Percentiles rank a stretch among this genome's conserved stretches.
These are phyloP conservation scores for Taiozyma onychis DNA, from an alignment of 1,139 yeast species.

Conservation along the genomic window DNA sequence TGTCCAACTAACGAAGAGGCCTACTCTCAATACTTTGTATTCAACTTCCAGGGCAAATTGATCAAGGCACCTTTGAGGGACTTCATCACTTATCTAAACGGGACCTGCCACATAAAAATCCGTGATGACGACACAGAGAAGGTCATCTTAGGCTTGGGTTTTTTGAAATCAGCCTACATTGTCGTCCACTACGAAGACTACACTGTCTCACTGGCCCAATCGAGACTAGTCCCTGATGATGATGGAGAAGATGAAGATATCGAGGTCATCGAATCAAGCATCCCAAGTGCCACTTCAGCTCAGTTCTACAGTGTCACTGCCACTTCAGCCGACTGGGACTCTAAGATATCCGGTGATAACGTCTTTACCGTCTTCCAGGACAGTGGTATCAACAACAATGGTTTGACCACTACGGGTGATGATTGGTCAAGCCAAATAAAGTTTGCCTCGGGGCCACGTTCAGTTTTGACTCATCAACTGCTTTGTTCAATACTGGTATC, in stretches of 20 bases:
- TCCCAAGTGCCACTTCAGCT: conserved; percentile 39
- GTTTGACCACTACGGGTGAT: neutral
- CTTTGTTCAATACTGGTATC: no score
- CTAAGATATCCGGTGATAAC: neutral
- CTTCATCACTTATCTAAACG: neutral
- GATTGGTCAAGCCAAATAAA: neutral
- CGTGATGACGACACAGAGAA: neutral
- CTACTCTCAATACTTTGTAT: neutral
- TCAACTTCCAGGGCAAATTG: neutral
- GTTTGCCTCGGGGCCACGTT: no score
- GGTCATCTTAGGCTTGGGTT: conserved; percentile 60
- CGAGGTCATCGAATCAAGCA: conserved; percentile 31
- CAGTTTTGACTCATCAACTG: no score
- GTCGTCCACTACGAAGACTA: conserved; percentile 58
- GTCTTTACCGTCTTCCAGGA: neutral
- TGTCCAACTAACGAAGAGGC: neutral
- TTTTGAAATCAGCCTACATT: conserved; percentile 67
- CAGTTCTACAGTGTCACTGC: conserved; percentile 28
- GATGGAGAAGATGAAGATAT: conserved; percentile 32
- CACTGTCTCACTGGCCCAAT: conserved; percentile 66
- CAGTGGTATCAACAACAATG: neutral
- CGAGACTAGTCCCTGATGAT: conserved; percentile 28
- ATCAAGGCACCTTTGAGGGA: neutral
- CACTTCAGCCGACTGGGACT: conserved; percentile 8
- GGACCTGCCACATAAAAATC: neutral